Conservation (phyloP, 495 filamentous ascomycete species). For the Neurospora sp. region DNA sequence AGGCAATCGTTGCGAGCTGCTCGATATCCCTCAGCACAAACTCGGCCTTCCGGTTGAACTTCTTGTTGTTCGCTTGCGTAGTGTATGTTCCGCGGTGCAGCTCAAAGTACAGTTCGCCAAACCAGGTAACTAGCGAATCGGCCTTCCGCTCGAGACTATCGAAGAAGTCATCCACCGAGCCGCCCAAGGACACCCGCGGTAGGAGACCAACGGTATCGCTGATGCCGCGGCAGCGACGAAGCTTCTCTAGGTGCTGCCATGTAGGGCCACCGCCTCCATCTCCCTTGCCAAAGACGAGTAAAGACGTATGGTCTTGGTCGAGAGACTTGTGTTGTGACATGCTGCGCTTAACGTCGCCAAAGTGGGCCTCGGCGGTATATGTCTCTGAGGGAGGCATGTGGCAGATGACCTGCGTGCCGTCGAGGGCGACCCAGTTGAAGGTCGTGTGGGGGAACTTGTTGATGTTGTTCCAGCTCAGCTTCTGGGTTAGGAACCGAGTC, state of each 20-base stretch:
- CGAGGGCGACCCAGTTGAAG: conserved; percentile 93
- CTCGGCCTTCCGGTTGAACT: conserved; percentile 81
- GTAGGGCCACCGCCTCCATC: conserved; percentile 94
- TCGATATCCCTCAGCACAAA: conserved; percentile 79
- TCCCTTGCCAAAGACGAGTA: conserved; percentile 91
- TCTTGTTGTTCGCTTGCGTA: conserved; percentile 94
- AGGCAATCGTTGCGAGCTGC: conserved; percentile 77
- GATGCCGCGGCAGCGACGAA: conserved; percentile 87
- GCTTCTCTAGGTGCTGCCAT: conserved; percentile 88
- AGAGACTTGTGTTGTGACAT: conserved; percentile 90
- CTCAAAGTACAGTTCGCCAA: conserved; percentile 96
- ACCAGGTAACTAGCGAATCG: conserved; percentile 85
- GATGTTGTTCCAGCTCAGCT: conserved; percentile 90
- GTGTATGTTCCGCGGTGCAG: conserved; percentile 95
- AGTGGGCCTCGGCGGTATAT: conserved; percentile 88
- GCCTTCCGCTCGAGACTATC: conserved; percentile 67
- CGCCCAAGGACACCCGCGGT: conserved; percentile 81
- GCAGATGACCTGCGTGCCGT: conserved; percentile 92
- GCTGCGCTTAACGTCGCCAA: conserved; percentile 88
- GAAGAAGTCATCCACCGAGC: conserved; percentile 95
- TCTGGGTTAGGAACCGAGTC: conserved; percentile 94
- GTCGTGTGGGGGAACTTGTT: conserved; percentile 98
- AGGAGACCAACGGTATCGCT: conserved; percentile 77
- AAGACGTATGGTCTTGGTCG: conserved; percentile 76
- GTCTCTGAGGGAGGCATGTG: conserved; percentile 95